These are phyloP conservation scores for Penicillium sp. DNA, from an alignment of 2,329 filamentous ascomycete species.

Conservation along the genomic window DNA sequence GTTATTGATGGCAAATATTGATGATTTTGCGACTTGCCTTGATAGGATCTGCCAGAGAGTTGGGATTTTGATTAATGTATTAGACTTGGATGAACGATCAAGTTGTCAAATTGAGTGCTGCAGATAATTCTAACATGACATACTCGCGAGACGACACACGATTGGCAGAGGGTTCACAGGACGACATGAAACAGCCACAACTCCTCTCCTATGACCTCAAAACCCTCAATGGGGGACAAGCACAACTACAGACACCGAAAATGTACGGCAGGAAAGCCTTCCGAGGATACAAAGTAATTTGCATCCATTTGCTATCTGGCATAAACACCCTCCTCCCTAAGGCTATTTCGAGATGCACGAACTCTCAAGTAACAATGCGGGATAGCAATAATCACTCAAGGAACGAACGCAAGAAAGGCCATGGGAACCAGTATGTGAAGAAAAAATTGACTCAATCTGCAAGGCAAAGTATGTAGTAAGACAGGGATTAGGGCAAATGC, in stretches of 20 bases:
- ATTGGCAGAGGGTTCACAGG: not conserved
- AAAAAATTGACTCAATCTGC: slow-evolving; percentile 10
- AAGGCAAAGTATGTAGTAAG: slow-evolving; percentile 13
- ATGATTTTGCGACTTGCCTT: no score
- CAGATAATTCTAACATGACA: no score
- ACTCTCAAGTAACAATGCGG: slow-evolving; percentile 9
- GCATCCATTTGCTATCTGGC: slow-evolving; percentile 4
- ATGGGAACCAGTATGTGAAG: slow-evolving; percentile 11
- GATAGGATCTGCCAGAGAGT: no score
- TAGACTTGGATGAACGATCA: no score
- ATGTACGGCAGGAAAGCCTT: not conserved
- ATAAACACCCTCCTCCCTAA: slow-evolving; percentile 7
- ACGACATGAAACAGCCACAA: not conserved
- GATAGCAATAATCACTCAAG: slow-evolving; percentile 23
- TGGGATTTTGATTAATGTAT: no score
- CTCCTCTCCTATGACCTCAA: not conserved
- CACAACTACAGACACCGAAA: not conserved
- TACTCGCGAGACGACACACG: no score
- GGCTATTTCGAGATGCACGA: slow-evolving; percentile 17
- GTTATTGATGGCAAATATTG: no score
- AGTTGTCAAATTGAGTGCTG: no score
- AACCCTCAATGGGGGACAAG: not conserved
- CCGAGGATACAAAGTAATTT: not conserved
- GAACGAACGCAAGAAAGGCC: slow-evolving; percentile 20
- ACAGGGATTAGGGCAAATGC: slow-evolving; percentile 20